phyloP scores from a whole-genome alignment of 192 early-diverging fungal species.

The Coemansia sp. region DNA sequence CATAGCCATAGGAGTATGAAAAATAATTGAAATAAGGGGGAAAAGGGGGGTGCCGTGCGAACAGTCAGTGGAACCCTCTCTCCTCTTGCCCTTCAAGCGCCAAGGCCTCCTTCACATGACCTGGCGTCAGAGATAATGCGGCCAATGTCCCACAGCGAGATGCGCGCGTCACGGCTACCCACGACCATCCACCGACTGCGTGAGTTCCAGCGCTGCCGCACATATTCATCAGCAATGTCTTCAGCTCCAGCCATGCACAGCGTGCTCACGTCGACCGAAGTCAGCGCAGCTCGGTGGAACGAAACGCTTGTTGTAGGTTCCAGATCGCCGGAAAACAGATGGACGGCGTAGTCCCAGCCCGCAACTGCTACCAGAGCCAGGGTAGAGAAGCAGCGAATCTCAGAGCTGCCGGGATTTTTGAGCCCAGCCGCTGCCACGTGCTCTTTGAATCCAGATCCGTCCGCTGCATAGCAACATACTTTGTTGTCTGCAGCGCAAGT shows the following conservation, averaged over 20 bases:
- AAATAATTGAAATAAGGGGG: background rate
- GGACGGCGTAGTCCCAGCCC: slow-evolving; percentile 46
- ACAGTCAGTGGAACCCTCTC: background rate
- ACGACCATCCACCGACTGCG: slow-evolving; percentile 44
- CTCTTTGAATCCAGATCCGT: background rate
- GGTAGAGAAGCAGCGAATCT: slow-evolving; percentile 24
- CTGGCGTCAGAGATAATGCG: background rate
- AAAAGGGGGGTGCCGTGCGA: background rate
- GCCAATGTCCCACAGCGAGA: slow-evolving; percentile 39
- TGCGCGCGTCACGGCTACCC: slow-evolving; percentile 42
- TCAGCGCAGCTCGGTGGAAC: slow-evolving; percentile 45
- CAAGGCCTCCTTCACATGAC: background rate
- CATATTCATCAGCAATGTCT: slow-evolving; percentile 17
- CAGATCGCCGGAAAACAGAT: slow-evolving; percentile 19
- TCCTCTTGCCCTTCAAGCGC: background rate
- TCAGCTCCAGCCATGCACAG: slow-evolving; percentile 11
- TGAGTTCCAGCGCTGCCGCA: slow-evolving; percentile 37
- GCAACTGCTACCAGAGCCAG: slow-evolving; percentile 24
- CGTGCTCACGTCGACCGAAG: slow-evolving; percentile 32
- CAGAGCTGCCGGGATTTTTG: slow-evolving; percentile 24
- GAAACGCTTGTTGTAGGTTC: slow-evolving; percentile 3
- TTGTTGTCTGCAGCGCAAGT: slow-evolving; percentile 47
- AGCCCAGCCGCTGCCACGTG: background rate
- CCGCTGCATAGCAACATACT: slow-evolving; percentile 22
- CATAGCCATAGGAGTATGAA: slow-evolving; percentile 10